Base-by-base conservation (phyloP, 768 basidiomycete species). In the Leccinum longicurvipes region DNA sequence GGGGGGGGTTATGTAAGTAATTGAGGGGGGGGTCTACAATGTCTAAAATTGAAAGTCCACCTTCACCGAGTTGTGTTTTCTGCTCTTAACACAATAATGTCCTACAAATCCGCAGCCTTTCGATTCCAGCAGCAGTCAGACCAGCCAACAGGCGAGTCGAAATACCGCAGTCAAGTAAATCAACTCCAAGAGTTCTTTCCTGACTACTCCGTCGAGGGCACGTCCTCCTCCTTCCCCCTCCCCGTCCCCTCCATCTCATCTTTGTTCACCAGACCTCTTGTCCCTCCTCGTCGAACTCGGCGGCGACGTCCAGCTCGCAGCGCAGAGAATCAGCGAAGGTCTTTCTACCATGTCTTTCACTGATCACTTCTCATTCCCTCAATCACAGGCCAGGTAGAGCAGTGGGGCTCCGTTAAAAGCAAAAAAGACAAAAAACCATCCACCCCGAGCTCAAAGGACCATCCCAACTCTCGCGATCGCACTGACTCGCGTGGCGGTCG, bases 351-450 rank as follows among this genome's bases (percentile, higher is more conserved):
- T 46, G 11, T 3, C 15, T 36, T 36, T 19, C 45, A 5, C 34
- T 36, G 14, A 28, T 44, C 19, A 5, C 21, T 32, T 34, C 58
- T 69, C 50, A 65, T 31, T 32, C 55, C 55, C 42, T 53, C 24
- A 56, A 31, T 53, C 49, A 50, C 67, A 93, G 91, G 91, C 65
- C 77, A 78, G 61, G 87, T 80, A 47, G 83, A 85, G 69, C 88
- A 86, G 66, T 93, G 91, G 91, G 90, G 82, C 50, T 83, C 89
- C 53, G 91, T 91, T 55, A 83, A 83, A 59, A 86, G 83, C 72
- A 93, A 91, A 82, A 93, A 91, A 77, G 89, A 93, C 72, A 91
- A 92, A 79, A 92, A 90, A 73, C 44, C 60, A 0, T 63, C 79
- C 12, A 49, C 76, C 19, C 50, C 74, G 39, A 59, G 65, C 44